Conservation (phyloP, 2,329 filamentous ascomycete species). For the Ophiostoma himal-ulmi region DNA sequence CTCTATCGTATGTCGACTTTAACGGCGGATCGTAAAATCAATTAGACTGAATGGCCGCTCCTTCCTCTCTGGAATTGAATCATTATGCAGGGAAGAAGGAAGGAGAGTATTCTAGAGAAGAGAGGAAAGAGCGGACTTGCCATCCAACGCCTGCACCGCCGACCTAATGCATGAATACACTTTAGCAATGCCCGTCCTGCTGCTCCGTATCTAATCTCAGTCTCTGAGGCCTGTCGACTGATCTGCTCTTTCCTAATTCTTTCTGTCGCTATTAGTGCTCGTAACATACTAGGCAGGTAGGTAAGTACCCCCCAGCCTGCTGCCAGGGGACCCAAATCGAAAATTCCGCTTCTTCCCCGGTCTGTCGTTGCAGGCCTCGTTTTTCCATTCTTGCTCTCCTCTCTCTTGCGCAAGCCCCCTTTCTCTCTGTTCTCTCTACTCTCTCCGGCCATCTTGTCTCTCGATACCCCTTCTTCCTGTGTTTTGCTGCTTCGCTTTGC, state of each 20-base stretch:
- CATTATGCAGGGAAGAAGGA: not conserved
- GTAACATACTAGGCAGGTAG: not conserved
- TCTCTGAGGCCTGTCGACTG: not conserved
- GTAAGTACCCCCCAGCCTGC: not conserved
- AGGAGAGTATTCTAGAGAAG: not conserved
- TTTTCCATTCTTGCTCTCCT: not conserved
- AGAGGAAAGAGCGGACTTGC: no score
- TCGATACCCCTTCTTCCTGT: slow-evolving; percentile 5
- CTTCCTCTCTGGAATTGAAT: slow-evolving; percentile 3
- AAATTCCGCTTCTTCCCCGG: slow-evolving; percentile 14
- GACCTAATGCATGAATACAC: not conserved
- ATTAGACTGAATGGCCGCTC: not conserved
- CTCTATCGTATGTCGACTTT: not conserved
- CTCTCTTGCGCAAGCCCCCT: slow-evolving; percentile 11
- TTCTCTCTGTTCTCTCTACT: not conserved
- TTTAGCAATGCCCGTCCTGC: not conserved
- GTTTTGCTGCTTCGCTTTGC: not conserved
- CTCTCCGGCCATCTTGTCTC: not conserved
- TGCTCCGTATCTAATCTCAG: slow-evolving; percentile 9
- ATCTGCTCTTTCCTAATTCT: slow-evolving; percentile 6
- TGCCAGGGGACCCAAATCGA: slow-evolving; percentile 2
- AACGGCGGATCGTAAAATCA: not conserved
- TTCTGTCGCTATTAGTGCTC: not conserved
- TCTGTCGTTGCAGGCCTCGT: slow-evolving; percentile 10
- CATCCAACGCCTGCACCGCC: no score